Evolutionary conservation across 768 basidiomycete species (phyloP), one percentile per base, ranked within the genome.

Genomic region (Lactifluus subvellereus): DNA sequence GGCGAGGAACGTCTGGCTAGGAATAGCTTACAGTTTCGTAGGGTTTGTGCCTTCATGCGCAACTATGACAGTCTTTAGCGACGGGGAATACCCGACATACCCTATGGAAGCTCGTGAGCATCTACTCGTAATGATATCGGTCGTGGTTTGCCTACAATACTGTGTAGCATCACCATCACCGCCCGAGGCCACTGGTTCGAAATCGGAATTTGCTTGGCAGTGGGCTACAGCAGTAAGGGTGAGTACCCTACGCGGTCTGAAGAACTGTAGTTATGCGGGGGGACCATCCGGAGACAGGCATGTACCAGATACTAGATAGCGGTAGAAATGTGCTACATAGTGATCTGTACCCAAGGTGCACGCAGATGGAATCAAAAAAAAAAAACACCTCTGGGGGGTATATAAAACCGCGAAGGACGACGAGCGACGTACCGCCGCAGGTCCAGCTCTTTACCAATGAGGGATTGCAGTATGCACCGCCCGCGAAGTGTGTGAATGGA

Each of bases 81-180:
- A 70, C 0, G 80, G 76, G 59, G 79, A 79, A 63, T 74, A 83
- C 18, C 82, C 82, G 37, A 84, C 82, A 57, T 73, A 82, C 82
- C 81, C 82, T 82, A 49, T n/a, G 43, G 10, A 35, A 20, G 9
- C 11, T 35, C 16, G 20, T 42, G 30, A 58, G 55, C 35, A 48
- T 35, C 5, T 4, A 20, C n/a, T 35, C 22, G 8, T 18, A 22
- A 42, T 14, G 3, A 1, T 3, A 9, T 22, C 38, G 27, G 40
- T 22, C 8, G 8, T 5, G 6, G 13, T 27, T 9, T 14, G 53
- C 70, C 20, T 37, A 80, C 79, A 83, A 66, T 75, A 82, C 62
- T 81, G 82, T 2, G 73, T 69, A 0, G 52, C 54, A 51, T 67
- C 61, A 7, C 80, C 82, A 50, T 84, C 71, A 7, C 82, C 82